These are phyloP conservation scores for Phallus indusiatus DNA, from an alignment of 768 basidiomycete genomes.

Conservation along the genomic window DNA sequence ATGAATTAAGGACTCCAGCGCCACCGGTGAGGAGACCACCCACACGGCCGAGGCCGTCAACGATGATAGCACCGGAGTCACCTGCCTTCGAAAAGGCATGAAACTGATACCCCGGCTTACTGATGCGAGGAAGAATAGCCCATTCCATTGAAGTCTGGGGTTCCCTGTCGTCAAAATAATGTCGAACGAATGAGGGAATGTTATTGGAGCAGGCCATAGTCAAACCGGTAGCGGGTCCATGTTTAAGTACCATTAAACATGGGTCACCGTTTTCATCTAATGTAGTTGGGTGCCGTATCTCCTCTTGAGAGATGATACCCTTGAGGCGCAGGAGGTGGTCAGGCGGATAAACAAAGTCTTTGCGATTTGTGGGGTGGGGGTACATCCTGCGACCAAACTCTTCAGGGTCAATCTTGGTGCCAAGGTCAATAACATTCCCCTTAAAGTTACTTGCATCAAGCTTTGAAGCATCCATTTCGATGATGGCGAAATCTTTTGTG, in stretches of 20 bases:
- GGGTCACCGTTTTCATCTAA: slow-evolving; percentile 20
- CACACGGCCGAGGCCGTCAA: slow-evolving; percentile 23
- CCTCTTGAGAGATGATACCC: slow-evolving; percentile 23
- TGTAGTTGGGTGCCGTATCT: slow-evolving; percentile 23
- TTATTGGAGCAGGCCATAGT: slow-evolving; percentile 29
- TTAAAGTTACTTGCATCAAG: slow-evolving; percentile 16
- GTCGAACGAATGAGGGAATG: slow-evolving; percentile 25
- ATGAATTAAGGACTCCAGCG: slow-evolving; percentile 18
- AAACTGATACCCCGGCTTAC: slow-evolving; percentile 18
- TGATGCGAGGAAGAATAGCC: slow-evolving; percentile 21
- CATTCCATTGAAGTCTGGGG: slow-evolving; percentile 22
- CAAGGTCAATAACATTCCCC: slow-evolving; percentile 17
- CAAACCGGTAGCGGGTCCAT: slow-evolving; percentile 24
- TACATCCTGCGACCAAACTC: background rate
- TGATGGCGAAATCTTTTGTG: slow-evolving; percentile 14
- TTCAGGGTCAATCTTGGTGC: slow-evolving; percentile 1
- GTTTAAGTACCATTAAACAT: slow-evolving; percentile 27
- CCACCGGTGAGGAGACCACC: slow-evolving; percentile 29
- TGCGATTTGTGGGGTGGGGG: slow-evolving; percentile 3
- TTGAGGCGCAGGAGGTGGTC: slow-evolving; percentile 24
- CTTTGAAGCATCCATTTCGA: slow-evolving; percentile 19
- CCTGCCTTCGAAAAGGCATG: slow-evolving; percentile 27
- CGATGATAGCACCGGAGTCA: slow-evolving; percentile 30
- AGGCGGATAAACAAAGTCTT: slow-evolving; percentile 21
- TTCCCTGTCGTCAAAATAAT: slow-evolving; percentile 17